phyloP scores from a whole-genome alignment of 2,329 filamentous ascomycete genomes.

The Mycocentrospora acerina region DNA sequence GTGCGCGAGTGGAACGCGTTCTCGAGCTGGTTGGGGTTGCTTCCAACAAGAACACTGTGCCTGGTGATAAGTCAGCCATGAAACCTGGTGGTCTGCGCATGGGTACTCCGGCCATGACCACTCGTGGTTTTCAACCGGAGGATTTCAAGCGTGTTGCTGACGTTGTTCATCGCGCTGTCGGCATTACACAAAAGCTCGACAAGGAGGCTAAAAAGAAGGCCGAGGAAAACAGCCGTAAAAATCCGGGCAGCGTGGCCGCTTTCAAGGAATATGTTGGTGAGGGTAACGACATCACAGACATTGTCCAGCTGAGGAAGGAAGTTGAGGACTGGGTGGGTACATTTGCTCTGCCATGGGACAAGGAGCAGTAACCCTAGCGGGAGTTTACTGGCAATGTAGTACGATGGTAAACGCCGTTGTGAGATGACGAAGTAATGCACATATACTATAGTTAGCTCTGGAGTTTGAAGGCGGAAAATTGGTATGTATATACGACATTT shows the following conservation, averaged over 20 bases:
- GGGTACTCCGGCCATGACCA: constrained; percentile 96
- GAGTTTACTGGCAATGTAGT: background rate
- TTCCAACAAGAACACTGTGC: constrained; percentile 99
- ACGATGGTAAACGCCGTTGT: constrained; percentile 1
- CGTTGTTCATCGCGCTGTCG: constrained; percentile 45
- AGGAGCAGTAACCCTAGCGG: constrained; percentile 20
- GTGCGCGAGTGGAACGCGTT: constrained; percentile 91
- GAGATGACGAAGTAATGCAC: constrained; percentile 7
- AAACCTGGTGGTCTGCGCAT: constrained; percentile 95
- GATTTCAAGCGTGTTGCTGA: constrained; percentile 74
- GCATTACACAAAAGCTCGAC: constrained; percentile 45
- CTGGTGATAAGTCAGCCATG: constrained; percentile 94
- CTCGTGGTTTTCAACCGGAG: constrained; percentile 85
- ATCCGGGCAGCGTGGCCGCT: constrained; percentile 41
- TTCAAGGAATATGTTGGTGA: constrained; percentile 46
- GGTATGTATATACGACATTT: constrained; percentile 18
- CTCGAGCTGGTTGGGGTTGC: constrained; percentile 98
- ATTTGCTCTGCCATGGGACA: constrained; percentile 45
- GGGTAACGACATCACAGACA: constrained; percentile 44
- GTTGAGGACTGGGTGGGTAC: constrained; percentile 47
- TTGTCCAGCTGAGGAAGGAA: constrained; percentile 43
- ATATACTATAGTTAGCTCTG: constrained; percentile 15
- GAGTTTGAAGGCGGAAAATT: constrained; percentile 18
- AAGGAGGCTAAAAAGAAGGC: constrained; percentile 43
- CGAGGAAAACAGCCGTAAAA: constrained; percentile 40